phyloP scores from a whole-genome alignment of 441 rosid species.

The Dalechampia spathulata region DNA sequence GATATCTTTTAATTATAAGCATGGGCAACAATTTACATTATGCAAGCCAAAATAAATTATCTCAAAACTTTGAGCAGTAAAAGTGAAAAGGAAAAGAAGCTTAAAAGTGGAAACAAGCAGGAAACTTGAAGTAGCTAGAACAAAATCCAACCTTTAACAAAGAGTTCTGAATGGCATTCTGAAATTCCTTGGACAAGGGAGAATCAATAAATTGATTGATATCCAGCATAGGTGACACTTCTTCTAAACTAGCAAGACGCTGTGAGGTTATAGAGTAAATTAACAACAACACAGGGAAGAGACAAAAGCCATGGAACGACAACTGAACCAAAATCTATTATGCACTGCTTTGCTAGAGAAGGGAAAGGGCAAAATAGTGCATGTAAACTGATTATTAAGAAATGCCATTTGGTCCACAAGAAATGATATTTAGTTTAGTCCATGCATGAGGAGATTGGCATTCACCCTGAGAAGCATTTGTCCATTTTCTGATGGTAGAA shows the following conservation, averaged over 20 bases:
- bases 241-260: constrained; percentile 82
- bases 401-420: background rate
- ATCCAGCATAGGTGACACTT: constrained; percentile 49
- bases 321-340: background rate
- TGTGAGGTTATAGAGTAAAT: constrained; percentile 34
- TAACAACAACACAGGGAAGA: constrained; percentile 11
- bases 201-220: constrained; percentile 35
- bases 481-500: constrained; percentile 81
- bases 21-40: background rate
- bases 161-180: constrained; percentile 46
- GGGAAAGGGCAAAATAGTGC: constrained; percentile 3
- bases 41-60: background rate
- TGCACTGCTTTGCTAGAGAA: background rate
- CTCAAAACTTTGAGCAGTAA: background rate
- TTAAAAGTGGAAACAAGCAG: background rate
- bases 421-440: background rate
- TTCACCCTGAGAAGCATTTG: constrained; percentile 89
- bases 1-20: background rate
- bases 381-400: background rate
- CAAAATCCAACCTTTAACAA: constrained; percentile 42
- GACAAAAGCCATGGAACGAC: constrained; percentile 1
- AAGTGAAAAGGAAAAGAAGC: background rate
- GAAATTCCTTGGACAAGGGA: constrained; percentile 46
- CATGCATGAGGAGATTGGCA: constrained; percentile 9
- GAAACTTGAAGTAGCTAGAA: background rate